Base-by-base conservation (phyloP, 2,329 filamentous ascomycete genomes). In the Phaeosphaeria sp. region DNA sequence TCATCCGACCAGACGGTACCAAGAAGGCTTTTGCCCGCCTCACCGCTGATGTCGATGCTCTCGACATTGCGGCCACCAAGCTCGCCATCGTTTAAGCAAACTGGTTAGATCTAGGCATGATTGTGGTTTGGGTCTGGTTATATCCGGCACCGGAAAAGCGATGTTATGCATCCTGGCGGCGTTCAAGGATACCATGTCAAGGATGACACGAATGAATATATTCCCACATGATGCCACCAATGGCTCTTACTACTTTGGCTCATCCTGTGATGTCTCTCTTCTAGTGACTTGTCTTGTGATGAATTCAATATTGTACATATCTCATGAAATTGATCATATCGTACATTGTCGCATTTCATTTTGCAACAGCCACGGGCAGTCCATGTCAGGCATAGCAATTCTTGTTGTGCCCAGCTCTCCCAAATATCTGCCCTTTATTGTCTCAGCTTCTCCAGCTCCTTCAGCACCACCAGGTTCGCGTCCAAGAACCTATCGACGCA, bases 1-100 rank as follows among this genome's bases (percentile, higher is more conserved):
- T 99, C 73, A 93, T 99, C 86, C 91, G 93, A 81, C 95, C 95
- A 67, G 93, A 99, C 79, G 95, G 95, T 77, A 88, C 89, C 78
- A 99, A 99, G 92, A 99, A 99, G 91, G 95, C 95, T 65, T 99
- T 95, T 80, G 93, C 91, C 79, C 91, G 94, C 80, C 88, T 99
- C 69, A 98, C 95, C 57, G 85, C 93, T 65, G 95, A 99, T 82
- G 93, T 98, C 73, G 95, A 99, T 83, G 95, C 95, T 78, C 90
- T 99, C 74, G 95, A 99, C 85, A 97, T 99, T 83, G 96, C 95
- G 67, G 96, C 95, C 77, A 98, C 95, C 83, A 99, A 98, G 90
- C 90, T 99, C 74, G 90, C 90, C 74, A 95, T 99, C 78, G 95
- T 98, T 80, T 98, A 96, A 90, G 75, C 69, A 58, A 51, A 39